phyloP scores from a whole-genome alignment of 164 flowering plant genomes.

The Dillenia suffruticosa region DNA sequence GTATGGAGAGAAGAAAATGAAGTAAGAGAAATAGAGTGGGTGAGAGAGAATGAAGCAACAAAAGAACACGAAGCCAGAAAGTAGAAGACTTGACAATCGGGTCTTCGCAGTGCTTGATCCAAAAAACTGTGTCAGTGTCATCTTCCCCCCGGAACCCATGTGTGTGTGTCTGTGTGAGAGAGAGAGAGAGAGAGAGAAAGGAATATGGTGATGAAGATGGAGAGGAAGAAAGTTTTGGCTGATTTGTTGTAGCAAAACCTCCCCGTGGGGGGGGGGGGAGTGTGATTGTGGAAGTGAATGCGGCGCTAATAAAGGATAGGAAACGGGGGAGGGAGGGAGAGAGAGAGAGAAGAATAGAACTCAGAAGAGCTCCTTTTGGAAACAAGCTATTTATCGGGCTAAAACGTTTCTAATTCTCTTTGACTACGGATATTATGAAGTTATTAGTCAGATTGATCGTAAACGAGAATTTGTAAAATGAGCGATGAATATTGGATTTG shows the following conservation, averaged over 20 bases:
- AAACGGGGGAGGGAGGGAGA: conserved; percentile 15
- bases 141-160: conserved; percentile 9
- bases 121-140: conserved; percentile 42
- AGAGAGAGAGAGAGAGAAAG: not conserved
- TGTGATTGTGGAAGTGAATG: conserved; percentile 19
- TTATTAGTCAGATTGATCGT: too few species aligned
- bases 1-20: conserved; percentile 78
- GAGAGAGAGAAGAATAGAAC: conserved; percentile 2
- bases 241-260: not conserved
- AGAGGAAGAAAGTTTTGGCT: conserved; percentile 8
- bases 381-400: not conserved
- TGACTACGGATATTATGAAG: too few species aligned
- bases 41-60: conserved; percentile 48
- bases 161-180: not conserved
- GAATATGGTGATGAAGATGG: conserved; percentile 9
- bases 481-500: too few species aligned
- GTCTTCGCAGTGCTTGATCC: conserved; percentile 13
- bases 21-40: conserved; percentile 69
- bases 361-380: conserved; percentile 20
- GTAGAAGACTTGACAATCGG: conserved; percentile 26
- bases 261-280: not conserved
- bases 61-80: conserved; percentile 32
- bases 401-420: too few species aligned
- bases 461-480: too few species aligned
- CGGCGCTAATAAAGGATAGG: conserved; percentile 54